phyloP scores from a whole-genome alignment of 2,329 filamentous ascomycete species.

The Penicillium carneum region DNA sequence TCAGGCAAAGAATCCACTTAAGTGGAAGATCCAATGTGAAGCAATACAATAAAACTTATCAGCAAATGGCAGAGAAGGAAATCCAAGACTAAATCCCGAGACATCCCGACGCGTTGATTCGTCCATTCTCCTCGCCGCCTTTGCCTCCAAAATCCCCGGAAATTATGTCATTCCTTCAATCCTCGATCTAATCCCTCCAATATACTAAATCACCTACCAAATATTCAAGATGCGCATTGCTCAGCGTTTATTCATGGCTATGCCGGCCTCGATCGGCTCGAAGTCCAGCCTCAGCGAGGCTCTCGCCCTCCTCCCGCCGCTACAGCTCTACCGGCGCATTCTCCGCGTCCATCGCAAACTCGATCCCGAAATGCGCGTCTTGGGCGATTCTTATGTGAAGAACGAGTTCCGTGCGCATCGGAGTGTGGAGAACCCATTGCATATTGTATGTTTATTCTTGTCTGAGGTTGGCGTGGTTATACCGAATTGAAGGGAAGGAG shows the following conservation, averaged over 20 bases:
- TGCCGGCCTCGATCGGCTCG: conserved; percentile 50
- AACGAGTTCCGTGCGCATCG: conserved; percentile 86
- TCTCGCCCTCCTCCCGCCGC: conserved; percentile 80
- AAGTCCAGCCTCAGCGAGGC: conserved; percentile 54
- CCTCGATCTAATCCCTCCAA: background rate
- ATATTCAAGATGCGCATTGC: conserved; percentile 45
- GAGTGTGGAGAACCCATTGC: conserved; percentile 85
- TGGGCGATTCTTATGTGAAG: conserved; percentile 94
- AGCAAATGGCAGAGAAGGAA: conserved; percentile 2
- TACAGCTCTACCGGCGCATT: conserved; percentile 86
- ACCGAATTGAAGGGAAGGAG: background rate
- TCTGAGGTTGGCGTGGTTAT: background rate
- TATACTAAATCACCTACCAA: background rate
- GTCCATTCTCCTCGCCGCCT: conserved; percentile 34
- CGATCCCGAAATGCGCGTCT: conserved; percentile 73
- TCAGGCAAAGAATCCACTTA: too few relatives aligned
- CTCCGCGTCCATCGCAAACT: conserved; percentile 84
- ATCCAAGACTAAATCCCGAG: conserved; percentile 4
- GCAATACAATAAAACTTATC: conserved; percentile 1
- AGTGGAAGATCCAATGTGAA: conserved; percentile 1
- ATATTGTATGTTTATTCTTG: conserved; percentile 70
- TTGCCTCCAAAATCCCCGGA: conserved; percentile 24
- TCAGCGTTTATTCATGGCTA: conserved; percentile 51
- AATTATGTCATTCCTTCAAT: conserved; percentile 37
- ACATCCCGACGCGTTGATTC: conserved; percentile 28